Evolutionary conservation across 495 filamentous ascomycete genomes (phyloP).

Genomic region (Trichoderma asperelloides): DNA sequence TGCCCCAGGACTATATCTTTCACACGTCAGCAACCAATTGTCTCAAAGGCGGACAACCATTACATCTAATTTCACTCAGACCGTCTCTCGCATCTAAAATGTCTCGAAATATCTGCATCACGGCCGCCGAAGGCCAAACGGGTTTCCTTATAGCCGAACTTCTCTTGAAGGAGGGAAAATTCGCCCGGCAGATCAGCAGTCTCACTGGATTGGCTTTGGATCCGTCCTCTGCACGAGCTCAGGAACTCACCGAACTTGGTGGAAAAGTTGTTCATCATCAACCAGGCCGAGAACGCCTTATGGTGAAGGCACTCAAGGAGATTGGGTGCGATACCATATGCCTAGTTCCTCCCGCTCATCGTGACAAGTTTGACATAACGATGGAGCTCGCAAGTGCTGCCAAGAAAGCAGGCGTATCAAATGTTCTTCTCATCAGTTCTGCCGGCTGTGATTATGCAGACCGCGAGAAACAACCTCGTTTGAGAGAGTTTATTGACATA

Average conservation of each 20-base stretch:
- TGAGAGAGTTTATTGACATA: slow-evolving; percentile 48
- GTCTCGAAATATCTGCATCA: slow-evolving; percentile 44
- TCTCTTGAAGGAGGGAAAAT: slow-evolving; percentile 37
- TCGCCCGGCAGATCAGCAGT: slow-evolving; percentile 30
- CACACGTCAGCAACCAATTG: too few relatives aligned
- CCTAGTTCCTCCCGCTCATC: slow-evolving; percentile 41
- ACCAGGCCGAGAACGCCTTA: slow-evolving; percentile 31
- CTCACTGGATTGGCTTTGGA: slow-evolving; percentile 37
- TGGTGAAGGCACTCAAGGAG: slow-evolving; percentile 31
- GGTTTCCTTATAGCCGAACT: slow-evolving; percentile 47
- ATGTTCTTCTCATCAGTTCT: slow-evolving; percentile 43
- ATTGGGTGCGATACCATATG: slow-evolving; percentile 43
- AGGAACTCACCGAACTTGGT: slow-evolving; percentile 46
- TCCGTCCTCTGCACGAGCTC: slow-evolving; percentile 36
- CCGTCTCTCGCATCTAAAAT: slow-evolving; percentile 20
- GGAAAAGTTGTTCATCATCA: slow-evolving; percentile 38
- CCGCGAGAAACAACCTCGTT: slow-evolving; percentile 37
- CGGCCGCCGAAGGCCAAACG: slow-evolving; percentile 45
- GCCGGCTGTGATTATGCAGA: slow-evolving; percentile 49
- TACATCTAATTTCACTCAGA: neutral
- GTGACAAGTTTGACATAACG: slow-evolving; percentile 40
- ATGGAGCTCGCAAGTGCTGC: slow-evolving; percentile 40
- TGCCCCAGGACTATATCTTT: too few relatives aligned
- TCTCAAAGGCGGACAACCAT: too few relatives aligned
- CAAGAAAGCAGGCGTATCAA: slow-evolving; percentile 40